phyloP scores from a whole-genome alignment of 371 early-diverging fungal species.

The Apophysomyces sp. region DNA sequence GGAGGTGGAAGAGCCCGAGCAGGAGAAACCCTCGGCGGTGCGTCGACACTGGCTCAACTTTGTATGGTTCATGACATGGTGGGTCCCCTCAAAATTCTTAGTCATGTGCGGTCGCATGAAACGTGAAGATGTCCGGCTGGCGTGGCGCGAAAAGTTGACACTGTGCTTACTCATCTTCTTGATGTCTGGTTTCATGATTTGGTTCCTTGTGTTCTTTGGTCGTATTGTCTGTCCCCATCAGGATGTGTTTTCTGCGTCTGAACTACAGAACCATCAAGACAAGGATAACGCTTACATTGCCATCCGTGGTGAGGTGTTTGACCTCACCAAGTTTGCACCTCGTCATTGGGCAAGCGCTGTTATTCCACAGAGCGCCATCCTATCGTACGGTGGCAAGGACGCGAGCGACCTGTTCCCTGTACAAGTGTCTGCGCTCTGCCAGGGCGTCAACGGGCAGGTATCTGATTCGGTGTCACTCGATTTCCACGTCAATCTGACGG shows the following conservation, averaged over 20 bases:
- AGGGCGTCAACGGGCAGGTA: constrained; percentile 22
- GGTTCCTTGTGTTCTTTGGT: constrained; percentile 87
- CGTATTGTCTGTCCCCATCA: constrained; percentile 80
- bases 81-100: constrained; percentile 73
- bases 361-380: constrained; percentile 41
- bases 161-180: constrained; percentile 84
- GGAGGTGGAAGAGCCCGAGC: constrained; percentile 10
- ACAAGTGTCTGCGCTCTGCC: constrained; percentile 52
- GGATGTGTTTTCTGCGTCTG: constrained; percentile 59
- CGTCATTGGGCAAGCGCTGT: constrained; percentile 48
- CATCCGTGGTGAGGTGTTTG: constrained; percentile 69
- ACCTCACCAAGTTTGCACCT: constrained; percentile 56
- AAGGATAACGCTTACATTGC: constrained; percentile 46
- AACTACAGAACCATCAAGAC: constrained; percentile 46
- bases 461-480: constrained; percentile 19
- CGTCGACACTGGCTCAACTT: constrained; percentile 77
- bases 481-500: constrained; percentile 22
- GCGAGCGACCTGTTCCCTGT: constrained; percentile 66
- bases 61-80: constrained; percentile 87
- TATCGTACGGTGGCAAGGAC: constrained; percentile 63
- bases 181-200: constrained; percentile 75
- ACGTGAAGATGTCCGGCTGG: constrained; percentile 79
- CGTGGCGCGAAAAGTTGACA: constrained; percentile 96
- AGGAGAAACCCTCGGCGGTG: constrained; percentile 28
- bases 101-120: constrained; percentile 70